Evolutionary conservation across 805 yeast species (phyloP).

Genomic region (Candida sithepensis): DNA sequence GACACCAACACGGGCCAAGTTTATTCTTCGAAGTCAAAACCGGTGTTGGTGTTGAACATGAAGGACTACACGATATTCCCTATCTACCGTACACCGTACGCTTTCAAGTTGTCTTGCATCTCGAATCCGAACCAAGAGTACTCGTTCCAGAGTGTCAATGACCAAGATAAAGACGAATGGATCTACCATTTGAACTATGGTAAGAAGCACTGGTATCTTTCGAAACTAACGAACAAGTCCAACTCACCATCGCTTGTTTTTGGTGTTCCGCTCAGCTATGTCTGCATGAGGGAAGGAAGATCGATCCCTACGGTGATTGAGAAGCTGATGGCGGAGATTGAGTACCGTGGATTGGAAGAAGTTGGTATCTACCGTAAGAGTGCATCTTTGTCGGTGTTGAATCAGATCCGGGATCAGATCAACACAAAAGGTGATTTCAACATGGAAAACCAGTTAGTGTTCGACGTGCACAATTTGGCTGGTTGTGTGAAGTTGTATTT

Average conservation of each 20-base stretch:
- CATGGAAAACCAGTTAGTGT: slow-evolving; percentile 39
- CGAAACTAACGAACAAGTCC: slow-evolving; percentile 31
- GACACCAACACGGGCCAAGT: slow-evolving; percentile 25
- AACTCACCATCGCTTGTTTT: slow-evolving; percentile 45
- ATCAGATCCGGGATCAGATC: slow-evolving; percentile 39
- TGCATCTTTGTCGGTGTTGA: slow-evolving; percentile 47
- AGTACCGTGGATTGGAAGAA: slow-evolving; percentile 82
- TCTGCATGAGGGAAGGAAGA: slow-evolving; percentile 69
- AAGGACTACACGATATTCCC: slow-evolving; percentile 47
- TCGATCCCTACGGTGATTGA: slow-evolving; percentile 64
- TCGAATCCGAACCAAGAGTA: slow-evolving; percentile 35
- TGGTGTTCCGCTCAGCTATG: slow-evolving; percentile 78
- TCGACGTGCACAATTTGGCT: slow-evolving; percentile 82
- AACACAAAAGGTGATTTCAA: slow-evolving; percentile 45
- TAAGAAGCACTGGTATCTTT: slow-evolving; percentile 53
- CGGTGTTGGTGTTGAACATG: slow-evolving; percentile 44
- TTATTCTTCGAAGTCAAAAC: slow-evolving; percentile 37
- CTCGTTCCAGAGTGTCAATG: slow-evolving; percentile 63
- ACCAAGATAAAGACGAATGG: slow-evolving; percentile 73
- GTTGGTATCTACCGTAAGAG: slow-evolving; percentile 82
- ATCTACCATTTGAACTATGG: slow-evolving; percentile 45
- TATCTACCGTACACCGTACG: slow-evolving; percentile 44
- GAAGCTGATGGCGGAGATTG: slow-evolving; percentile 69
- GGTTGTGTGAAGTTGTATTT: slow-evolving; percentile 82
- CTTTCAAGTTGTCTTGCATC: slow-evolving; percentile 43